These are phyloP conservation scores for Globisporangium alternatum DNA, from an alignment of 352 stramenopile genomes.

Conservation along the genomic window DNA sequence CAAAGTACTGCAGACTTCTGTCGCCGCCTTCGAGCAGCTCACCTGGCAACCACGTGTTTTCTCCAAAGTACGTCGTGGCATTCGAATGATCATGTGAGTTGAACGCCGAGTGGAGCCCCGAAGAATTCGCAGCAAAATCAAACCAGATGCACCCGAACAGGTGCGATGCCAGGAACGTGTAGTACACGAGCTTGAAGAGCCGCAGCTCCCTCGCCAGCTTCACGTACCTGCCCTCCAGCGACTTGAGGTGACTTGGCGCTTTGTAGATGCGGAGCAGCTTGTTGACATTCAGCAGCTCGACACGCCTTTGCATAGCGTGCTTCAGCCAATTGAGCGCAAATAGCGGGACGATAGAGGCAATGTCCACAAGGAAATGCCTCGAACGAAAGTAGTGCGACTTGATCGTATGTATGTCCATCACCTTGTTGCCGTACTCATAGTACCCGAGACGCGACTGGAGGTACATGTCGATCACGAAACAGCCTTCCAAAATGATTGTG, in stretches of 20 bases:
- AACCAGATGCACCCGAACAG: constrained; percentile 62
- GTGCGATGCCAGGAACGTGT: constrained; percentile 50
- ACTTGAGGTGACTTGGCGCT: constrained; percentile 36
- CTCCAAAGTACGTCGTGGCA: constrained; percentile 23
- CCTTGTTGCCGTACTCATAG: constrained; percentile 67
- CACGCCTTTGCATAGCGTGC: neutral
- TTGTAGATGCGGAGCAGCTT: constrained; percentile 61
- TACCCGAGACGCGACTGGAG: constrained; percentile 50
- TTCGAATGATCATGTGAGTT: neutral
- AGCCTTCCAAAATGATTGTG: constrained; percentile 36
- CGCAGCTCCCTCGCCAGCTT: constrained; percentile 48
- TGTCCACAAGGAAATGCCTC: constrained; percentile 36
- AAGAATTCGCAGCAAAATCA: constrained; percentile 50
- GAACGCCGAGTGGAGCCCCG: constrained; percentile 30
- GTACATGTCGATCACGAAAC: constrained; percentile 50
- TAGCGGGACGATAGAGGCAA: constrained; percentile 38
- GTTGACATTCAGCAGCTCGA: constrained; percentile 53
- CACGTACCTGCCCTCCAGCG: constrained; percentile 49
- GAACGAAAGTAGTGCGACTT: constrained; percentile 43
- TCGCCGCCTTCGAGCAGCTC: constrained; percentile 17
- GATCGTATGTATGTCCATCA: constrained; percentile 46
- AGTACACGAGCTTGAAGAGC: constrained; percentile 53
- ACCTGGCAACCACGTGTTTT: constrained; percentile 30
- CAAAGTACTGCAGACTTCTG: constrained; percentile 42
- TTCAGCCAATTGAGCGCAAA: constrained; percentile 41